A percentile compares a stretch with the other conserved stretches of the same genome.
Conservation (phyloP, 805 yeast species). For the Lipomyces orientalis region DNA sequence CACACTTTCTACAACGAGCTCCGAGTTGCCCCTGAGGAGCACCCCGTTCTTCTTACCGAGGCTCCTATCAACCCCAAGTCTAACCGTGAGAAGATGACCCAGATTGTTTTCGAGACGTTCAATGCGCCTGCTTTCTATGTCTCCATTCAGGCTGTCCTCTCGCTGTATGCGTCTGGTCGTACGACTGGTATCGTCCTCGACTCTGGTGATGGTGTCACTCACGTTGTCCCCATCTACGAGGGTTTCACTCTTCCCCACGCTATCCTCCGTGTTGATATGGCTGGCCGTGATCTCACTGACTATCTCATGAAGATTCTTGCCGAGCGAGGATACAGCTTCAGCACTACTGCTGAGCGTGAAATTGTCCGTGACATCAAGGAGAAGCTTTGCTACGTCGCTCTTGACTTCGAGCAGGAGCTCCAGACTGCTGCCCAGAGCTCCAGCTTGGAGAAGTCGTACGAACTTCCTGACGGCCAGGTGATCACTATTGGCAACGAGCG, state of each 20-base stretch:
- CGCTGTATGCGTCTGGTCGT: constrained; percentile 99
- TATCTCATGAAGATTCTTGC: constrained; percentile 97
- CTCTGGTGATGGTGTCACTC: constrained; percentile 99
- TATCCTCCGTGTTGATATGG: constrained; percentile 97
- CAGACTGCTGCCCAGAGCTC: constrained; percentile 99
- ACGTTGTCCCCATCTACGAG: constrained; percentile 99
- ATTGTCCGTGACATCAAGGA: constrained; percentile 98
- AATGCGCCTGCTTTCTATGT: constrained; percentile 99
- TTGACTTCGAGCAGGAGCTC: constrained; percentile 99
- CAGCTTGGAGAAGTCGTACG: constrained; percentile 97
- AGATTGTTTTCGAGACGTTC: constrained; percentile 98
- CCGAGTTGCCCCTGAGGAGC: constrained; percentile 99
- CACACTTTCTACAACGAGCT: constrained; percentile 99
- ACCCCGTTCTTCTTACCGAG: constrained; percentile 98
- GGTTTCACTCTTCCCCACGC: constrained; percentile 99
- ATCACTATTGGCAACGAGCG: constrained; percentile 99
- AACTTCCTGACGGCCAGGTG: constrained; percentile 99
- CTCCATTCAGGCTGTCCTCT: constrained; percentile 96
- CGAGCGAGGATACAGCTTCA: constrained; percentile 98
- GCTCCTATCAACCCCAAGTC: constrained; percentile 99
- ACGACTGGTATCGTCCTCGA: constrained; percentile 99
- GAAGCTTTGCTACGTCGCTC: constrained; percentile 97
- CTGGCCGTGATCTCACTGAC: constrained; percentile 99
- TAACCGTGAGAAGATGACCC: constrained; percentile 99
- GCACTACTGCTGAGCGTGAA: constrained; percentile 98